Percentiles rank a stretch among this genome's conserved stretches.
Conservation (phyloP, 768 basidiomycete species). For the Termitomyces eurrhizus region DNA sequence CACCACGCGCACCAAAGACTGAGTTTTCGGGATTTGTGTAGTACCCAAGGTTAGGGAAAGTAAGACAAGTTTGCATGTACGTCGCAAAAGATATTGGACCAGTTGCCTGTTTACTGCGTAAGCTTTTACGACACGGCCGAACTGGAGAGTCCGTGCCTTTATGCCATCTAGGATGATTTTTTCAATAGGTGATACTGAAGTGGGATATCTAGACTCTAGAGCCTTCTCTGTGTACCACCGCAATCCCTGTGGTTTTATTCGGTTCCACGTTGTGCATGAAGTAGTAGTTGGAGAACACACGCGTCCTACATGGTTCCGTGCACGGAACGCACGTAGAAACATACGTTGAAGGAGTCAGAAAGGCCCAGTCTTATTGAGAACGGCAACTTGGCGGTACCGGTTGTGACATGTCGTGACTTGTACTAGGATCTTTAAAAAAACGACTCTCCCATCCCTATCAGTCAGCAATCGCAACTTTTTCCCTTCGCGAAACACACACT, state of each 20-base stretch:
- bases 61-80: conserved; percentile 90
- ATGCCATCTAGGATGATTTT: conserved; percentile 68
- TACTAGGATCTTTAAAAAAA: conserved; percentile 2
- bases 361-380: neutral
- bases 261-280: neutral
- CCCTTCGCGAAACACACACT: conserved; percentile 13
- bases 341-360: conserved; percentile 1
- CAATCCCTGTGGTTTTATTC: neutral
- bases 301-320: conserved; percentile 5
- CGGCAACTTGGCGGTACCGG: conserved; percentile 10
- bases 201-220: conserved; percentile 1
- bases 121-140: neutral
- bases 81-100: conserved; percentile 86
- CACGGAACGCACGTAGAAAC: conserved; percentile 5
- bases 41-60: conserved; percentile 89
- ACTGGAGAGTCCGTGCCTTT: conserved; percentile 44
- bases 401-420: conserved; percentile 22
- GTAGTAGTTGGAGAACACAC: neutral
- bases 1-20: conserved; percentile 84
- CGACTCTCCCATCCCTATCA: neutral
- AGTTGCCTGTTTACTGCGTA: conserved; percentile 51
- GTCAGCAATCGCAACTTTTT: conserved; percentile 9
- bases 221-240: conserved; percentile 12
- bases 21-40: conserved; percentile 74
- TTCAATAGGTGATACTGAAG: conserved; percentile 45